phyloP scores from a whole-genome alignment of 768 basidiomycete species.

The Leccinum imitatum region DNA sequence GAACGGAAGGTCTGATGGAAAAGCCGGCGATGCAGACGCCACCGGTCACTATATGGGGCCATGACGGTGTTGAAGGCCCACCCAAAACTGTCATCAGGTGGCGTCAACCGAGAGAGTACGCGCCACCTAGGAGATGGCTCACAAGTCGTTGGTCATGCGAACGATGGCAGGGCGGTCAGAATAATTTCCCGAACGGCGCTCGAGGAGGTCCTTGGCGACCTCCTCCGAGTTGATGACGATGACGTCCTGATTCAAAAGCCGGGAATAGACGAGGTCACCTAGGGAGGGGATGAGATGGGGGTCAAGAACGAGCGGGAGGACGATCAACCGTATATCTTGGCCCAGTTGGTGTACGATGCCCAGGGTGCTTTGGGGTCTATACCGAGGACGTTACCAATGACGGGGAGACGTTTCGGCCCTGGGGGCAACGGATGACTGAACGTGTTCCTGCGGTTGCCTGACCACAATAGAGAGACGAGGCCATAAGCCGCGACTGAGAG shows the following conservation, averaged over 20 bases:
- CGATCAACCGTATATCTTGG: slow-evolving; percentile 27
- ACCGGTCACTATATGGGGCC: slow-evolving; percentile 28
- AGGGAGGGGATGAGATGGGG: neutral
- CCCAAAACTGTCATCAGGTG: slow-evolving; percentile 20
- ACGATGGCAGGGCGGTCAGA: slow-evolving; percentile 40
- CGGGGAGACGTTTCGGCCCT: slow-evolving; percentile 48
- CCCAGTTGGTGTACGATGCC: slow-evolving; percentile 35
- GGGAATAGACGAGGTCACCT: slow-evolving; percentile 40
- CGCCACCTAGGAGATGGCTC: neutral
- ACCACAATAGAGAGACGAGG: slow-evolving; percentile 6
- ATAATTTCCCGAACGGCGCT: slow-evolving; percentile 44
- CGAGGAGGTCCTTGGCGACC: slow-evolving; percentile 42
- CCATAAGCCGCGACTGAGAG: slow-evolving; percentile 7
- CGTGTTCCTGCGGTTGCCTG: slow-evolving; percentile 1
- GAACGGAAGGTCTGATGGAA: slow-evolving; percentile 30
- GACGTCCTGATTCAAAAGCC: slow-evolving; percentile 36
- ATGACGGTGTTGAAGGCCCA: slow-evolving; percentile 32
- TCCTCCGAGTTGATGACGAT: slow-evolving; percentile 42
- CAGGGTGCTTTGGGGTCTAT: slow-evolving; percentile 30
- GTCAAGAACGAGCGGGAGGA: slow-evolving; percentile 5
- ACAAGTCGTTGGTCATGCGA: slow-evolving; percentile 32
- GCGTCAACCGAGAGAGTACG: neutral
- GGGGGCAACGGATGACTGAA: slow-evolving; percentile 38
- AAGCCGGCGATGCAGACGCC: slow-evolving; percentile 30
- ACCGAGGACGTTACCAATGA: slow-evolving; percentile 31